These are phyloP conservation scores for Crithidia brevicula DNA, from an alignment of 208 protist species.

Conservation along the genomic window DNA sequence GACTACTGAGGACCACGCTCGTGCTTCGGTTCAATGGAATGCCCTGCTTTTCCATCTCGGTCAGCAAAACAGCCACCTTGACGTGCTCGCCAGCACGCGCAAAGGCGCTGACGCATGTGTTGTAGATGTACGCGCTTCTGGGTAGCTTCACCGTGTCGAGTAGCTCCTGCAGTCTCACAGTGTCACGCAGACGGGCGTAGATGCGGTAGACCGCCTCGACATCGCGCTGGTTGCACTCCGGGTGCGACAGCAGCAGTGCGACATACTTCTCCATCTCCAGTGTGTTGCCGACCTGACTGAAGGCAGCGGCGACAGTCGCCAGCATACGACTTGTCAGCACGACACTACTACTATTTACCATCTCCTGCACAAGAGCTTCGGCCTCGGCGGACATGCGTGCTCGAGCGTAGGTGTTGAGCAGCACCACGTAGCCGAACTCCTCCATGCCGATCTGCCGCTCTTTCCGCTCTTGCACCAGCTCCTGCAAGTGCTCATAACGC, in stretches of 20 bases:
- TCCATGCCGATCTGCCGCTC: conserved; percentile 82
- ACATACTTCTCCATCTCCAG: conserved; percentile 85
- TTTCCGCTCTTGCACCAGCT: conserved; percentile 80
- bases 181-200: conserved; percentile 83
- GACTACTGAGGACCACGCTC: conserved; percentile 85
- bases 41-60: conserved; percentile 78
- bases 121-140: conserved; percentile 84
- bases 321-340: conserved; percentile 77
- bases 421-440: conserved; percentile 84
- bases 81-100: conserved; percentile 84
- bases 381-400: conserved; percentile 77
- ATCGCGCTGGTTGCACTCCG: conserved; percentile 72
- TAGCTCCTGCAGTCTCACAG: conserved; percentile 82
- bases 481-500: conserved; percentile 82
- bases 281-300: conserved; percentile 70
- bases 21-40: conserved; percentile 78
- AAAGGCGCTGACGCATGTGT: conserved; percentile 85
- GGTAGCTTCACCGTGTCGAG: conserved; percentile 69
- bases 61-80: conserved; percentile 80
- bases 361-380: conserved; percentile 72
- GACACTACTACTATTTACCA: conserved; percentile 62
- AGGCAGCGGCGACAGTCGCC: conserved; percentile 74
- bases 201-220: conserved; percentile 87
- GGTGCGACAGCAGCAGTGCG: conserved; percentile 70
- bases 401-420: conserved; percentile 84